These are phyloP conservation scores for Eucalyptus pauciflora DNA, from an alignment of 345 rosid species.

Conservation along the genomic window DNA sequence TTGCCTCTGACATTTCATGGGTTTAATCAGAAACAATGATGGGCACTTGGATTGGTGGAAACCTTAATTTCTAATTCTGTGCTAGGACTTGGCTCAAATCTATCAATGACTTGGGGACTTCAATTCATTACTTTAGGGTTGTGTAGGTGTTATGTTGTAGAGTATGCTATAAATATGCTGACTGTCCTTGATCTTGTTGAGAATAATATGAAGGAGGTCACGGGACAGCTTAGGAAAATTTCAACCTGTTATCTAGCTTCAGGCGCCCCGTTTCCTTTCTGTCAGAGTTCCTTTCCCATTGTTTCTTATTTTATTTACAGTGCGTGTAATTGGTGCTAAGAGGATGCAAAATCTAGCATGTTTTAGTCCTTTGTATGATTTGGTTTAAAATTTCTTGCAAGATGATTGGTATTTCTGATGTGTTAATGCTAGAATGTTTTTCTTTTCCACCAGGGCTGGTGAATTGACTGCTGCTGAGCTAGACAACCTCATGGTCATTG, in stretches of 20 bases:
- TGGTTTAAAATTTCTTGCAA: background rate
- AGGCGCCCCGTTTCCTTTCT: background rate
- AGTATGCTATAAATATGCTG: background rate
- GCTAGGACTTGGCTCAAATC: background rate
- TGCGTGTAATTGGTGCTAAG: background rate
- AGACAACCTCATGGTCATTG: background rate
- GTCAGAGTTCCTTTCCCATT: background rate
- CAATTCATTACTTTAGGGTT: background rate
- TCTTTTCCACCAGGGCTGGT: background rate
- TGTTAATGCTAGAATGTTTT: background rate
- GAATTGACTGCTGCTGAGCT: conserved; percentile 1
- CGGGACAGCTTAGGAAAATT: background rate
- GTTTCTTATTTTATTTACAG: background rate
- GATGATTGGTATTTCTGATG: background rate
- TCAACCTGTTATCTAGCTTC: background rate
- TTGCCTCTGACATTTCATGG: background rate
- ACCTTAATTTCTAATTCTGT: background rate
- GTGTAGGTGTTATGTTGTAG: background rate
- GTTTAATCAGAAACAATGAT: background rate
- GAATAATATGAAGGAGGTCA: background rate
- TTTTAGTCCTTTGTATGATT: background rate
- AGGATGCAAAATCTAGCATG: background rate
- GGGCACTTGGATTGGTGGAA: background rate
- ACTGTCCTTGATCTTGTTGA: background rate
- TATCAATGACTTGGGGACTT: background rate